Evolutionary conservation across 2,329 filamentous ascomycete species (phyloP).

Genomic region (Neopestalotiopsis clavispora): DNA sequence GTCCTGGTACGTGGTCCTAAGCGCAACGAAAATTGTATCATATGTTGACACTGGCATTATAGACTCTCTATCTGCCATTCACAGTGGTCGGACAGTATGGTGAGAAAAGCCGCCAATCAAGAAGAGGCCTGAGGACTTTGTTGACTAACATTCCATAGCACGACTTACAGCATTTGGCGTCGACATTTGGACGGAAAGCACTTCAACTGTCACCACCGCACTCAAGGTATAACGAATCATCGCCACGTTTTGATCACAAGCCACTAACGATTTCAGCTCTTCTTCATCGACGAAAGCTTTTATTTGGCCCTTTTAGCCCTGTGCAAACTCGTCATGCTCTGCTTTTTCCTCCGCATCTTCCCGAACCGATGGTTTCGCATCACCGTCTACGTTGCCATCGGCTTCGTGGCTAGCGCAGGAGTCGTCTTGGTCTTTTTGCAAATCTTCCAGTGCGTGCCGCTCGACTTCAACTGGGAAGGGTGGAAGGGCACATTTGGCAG

Average conservation of each 20-base stretch:
- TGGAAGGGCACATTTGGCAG: constrained; percentile 34
- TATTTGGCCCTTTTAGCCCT: constrained; percentile 37
- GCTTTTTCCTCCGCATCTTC: constrained; percentile 40
- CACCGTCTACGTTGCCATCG: constrained; percentile 29
- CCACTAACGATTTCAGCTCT: constrained; percentile 27
- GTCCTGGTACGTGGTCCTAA: constrained; percentile 33
- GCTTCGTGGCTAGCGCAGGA: constrained; percentile 31
- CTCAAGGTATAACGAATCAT: constrained; percentile 31
- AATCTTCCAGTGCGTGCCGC: constrained; percentile 42
- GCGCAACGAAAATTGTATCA: constrained; percentile 26
- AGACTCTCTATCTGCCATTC: constrained; percentile 36
- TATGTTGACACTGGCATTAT: constrained; percentile 31
- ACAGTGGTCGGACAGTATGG: constrained; percentile 37
- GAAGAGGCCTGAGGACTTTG: too few species aligned
- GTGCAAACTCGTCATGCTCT: constrained; percentile 38
- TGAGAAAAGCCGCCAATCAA: constrained; percentile 21
- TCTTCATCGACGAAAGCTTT: constrained; percentile 39
- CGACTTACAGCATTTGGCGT: constrained; percentile 37
- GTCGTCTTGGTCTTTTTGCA: constrained; percentile 36
- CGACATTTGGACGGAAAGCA: constrained; percentile 42
- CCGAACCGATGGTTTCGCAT: constrained; percentile 33
- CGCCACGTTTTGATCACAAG: not conserved
- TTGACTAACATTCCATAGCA: constrained; percentile 25
- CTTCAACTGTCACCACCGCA: constrained; percentile 31
- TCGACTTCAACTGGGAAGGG: constrained; percentile 37